A percentile compares a stretch with the other conserved stretches of the same genome.
Conservation (phyloP, 352 stramenopile genomes). For the Phytopythium chamaehyphon region DNA sequence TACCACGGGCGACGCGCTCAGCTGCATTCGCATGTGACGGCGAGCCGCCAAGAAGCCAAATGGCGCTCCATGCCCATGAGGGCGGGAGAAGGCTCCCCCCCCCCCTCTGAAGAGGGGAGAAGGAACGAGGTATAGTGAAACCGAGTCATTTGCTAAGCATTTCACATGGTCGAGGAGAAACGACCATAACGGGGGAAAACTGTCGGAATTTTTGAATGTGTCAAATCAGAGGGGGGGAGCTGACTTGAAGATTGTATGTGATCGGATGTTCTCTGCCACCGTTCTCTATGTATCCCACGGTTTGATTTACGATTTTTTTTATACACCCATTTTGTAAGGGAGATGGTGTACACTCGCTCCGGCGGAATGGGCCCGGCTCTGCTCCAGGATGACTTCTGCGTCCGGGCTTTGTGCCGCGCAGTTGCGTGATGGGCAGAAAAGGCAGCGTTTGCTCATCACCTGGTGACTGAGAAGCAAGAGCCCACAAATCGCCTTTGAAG, state of each 20-base stretch:
- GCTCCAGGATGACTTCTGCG: not conserved
- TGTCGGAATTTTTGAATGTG: too few relatives aligned
- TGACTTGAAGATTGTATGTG: too few relatives aligned
- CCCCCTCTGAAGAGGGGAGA: too few relatives aligned
- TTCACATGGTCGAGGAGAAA: too few relatives aligned
- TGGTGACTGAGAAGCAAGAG: conserved; percentile 3
- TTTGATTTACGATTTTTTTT: too few relatives aligned
- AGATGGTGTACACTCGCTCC: conserved; percentile 7
- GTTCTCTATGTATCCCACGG: conserved; percentile 5
- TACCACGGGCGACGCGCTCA: conserved; percentile 16
- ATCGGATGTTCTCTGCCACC: too few relatives aligned
- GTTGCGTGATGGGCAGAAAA: conserved; percentile 2
- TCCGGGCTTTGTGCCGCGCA: not conserved
- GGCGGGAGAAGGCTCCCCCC: not conserved
- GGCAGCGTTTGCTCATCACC: not conserved
- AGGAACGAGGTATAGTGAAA: too few relatives aligned
- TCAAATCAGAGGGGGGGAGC: too few relatives aligned
- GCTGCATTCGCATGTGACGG: conserved; percentile 37
- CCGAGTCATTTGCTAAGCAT: too few relatives aligned
- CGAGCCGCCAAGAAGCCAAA: conserved; percentile 8
- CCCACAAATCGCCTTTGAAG: not conserved
- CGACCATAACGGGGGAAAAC: too few relatives aligned
- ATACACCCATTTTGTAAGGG: not conserved
- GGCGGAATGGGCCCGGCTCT: not conserved
- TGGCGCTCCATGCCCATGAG: conserved; percentile 1